phyloP scores from a whole-genome alignment of 345 rosid species.

The Eucalyptus polyanthemos region DNA sequence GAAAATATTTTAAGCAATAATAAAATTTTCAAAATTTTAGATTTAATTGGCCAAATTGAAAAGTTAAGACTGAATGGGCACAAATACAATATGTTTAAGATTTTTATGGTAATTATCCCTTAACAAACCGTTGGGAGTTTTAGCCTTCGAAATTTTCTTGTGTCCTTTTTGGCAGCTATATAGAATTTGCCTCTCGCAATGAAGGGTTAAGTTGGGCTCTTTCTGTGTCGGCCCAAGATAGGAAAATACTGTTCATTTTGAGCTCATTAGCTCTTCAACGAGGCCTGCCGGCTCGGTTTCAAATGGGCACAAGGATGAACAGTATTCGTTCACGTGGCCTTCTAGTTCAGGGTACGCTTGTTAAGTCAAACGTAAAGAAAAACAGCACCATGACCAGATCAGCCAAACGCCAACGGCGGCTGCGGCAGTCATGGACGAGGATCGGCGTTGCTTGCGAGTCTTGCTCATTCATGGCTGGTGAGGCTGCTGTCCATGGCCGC shows the following conservation, averaged over 20 bases:
- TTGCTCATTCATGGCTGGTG: not conserved
- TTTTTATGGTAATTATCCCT: not conserved
- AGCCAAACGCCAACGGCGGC: not conserved
- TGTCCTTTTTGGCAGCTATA: not conserved
- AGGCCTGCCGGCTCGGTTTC: not conserved
- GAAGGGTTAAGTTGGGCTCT: not conserved
- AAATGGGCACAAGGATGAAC: not conserved
- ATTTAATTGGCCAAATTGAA: too few relatives aligned
- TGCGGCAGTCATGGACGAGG: not conserved
- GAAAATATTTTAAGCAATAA: too few relatives aligned
- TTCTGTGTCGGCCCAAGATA: not conserved
- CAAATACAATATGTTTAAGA: rapidly evolving
- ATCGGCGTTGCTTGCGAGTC: not conserved
- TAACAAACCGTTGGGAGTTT: not conserved
- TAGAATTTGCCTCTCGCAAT: not conserved
- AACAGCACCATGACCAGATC: not conserved
- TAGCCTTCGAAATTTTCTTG: not conserved
- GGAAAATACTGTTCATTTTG: not conserved
- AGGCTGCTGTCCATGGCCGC: not conserved
- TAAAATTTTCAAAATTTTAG: too few relatives aligned
- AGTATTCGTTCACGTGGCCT: not conserved
- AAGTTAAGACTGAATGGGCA: not conserved
- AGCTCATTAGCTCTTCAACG: not conserved
- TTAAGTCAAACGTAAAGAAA: not conserved
- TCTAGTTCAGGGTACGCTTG: not conserved